Evolutionary conservation across 768 basidiomycete genomes (phyloP).

Genomic region (Pleurotus pulmonarius): DNA sequence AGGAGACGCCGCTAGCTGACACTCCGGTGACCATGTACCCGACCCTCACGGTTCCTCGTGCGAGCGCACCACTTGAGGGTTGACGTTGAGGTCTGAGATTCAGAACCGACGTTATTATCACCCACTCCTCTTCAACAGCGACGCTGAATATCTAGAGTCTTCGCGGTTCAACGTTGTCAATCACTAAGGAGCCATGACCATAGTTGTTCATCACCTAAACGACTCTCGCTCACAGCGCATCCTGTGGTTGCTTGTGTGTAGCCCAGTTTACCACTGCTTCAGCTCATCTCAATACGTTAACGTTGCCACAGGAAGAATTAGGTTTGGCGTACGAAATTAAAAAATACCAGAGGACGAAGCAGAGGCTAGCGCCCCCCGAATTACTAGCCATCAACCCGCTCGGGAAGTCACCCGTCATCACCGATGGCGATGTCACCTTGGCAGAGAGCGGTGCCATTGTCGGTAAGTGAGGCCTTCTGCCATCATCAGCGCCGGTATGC

Average conservation of each 20-base stretch:
- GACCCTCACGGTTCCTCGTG: too few species aligned
- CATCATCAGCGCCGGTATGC: background rate
- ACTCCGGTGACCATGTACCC: too few species aligned
- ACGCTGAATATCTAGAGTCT: too few species aligned
- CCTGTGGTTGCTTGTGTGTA: slow-evolving; percentile 38
- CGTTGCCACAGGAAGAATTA: slow-evolving; percentile 44
- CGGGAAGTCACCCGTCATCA: slow-evolving; percentile 45
- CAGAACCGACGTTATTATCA: too few species aligned
- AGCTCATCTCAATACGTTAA: too few species aligned
- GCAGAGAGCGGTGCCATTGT: slow-evolving; percentile 38
- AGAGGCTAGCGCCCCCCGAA: slow-evolving; percentile 31
- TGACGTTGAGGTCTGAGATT: too few species aligned
- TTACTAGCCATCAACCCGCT: slow-evolving; percentile 35
- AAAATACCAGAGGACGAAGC: slow-evolving; percentile 29
- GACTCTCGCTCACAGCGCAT: slow-evolving; percentile 47
- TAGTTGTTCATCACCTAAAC: slow-evolving; percentile 40
- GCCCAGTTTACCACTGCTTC: background rate
- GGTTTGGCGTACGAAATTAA: slow-evolving; percentile 40
- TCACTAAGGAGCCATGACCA: background rate
- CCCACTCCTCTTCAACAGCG: too few species aligned
- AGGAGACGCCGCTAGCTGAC: too few species aligned
- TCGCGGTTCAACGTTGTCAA: background rate
- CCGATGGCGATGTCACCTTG: slow-evolving; percentile 38
- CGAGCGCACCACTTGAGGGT: too few species aligned
- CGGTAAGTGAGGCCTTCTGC: slow-evolving; percentile 20